Base-by-base conservation (phyloP, 1,139 yeast species). In the Yamadazyma songkhlaensis region DNA sequence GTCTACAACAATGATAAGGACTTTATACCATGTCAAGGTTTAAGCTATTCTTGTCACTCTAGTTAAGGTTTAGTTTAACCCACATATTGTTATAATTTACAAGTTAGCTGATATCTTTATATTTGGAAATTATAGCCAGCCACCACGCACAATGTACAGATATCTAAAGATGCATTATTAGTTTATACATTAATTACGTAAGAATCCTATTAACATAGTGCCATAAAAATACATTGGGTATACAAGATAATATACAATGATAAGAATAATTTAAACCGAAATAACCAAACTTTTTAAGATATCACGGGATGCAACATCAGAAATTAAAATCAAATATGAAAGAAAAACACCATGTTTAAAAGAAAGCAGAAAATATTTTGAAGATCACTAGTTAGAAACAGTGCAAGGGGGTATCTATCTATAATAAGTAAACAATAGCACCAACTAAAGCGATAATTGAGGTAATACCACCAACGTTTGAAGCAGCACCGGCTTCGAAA, bases 401-500 rank as follows among this genome's bases (percentile, higher is more conserved):
- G 20, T 21, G 12, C n/a, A 34, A 17, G 17, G 17, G 26, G 32
- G 20, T 14, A 29, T 25, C 9, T 23, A 29, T n/a, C 32, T 44
- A 43, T 32, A 39, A 34, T 39, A 48, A 47, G 44, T 45, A 47
- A 36, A 45, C 45, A 13, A 47, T 28, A 26, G 48, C 40, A 32
- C 48, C 51, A 21, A 40, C 39, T 28, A 48, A 39, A 15, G 48
- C 51, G 22, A 48, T 14, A 21, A 47, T 26, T 10, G 52, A 47
- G 27, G 51, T 37, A 35, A 64, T 53, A 37, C 60, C 60, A 38
- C 52, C 52, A 35, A 47, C 45, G 37, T 50, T 49, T 34, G 51
- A 48, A 43, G 59, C 58, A 40, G 54, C 50, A 45, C 59, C 60
- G 41, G 51, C 64, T 46, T 51, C 57, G 45, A 43, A 53, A 37